Evolutionary conservation across 495 filamentous ascomycete genomes (phyloP).

Genomic region (Lichenothelia convexa): DNA sequence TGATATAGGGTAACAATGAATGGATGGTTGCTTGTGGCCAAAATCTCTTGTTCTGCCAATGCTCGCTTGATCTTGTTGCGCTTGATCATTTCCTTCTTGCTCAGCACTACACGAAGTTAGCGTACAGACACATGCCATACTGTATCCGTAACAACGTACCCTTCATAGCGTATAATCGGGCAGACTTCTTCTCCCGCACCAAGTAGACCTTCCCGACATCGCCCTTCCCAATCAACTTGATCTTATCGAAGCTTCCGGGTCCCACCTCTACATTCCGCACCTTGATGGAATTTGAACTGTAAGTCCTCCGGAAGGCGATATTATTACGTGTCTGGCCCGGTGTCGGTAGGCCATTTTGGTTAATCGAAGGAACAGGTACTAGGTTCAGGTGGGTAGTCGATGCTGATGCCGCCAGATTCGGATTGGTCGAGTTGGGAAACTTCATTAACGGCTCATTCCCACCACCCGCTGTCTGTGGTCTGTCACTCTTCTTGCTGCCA

Average conservation of each 20-base stretch:
- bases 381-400: constrained; percentile 20
- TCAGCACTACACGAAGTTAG: constrained; percentile 48
- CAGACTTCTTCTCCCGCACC: constrained; percentile 93
- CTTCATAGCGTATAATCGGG: constrained; percentile 94
- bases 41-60: constrained; percentile 90
- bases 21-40: constrained; percentile 95
- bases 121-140: constrained; percentile 9
- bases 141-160: constrained; percentile 33
- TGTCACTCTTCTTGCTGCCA: constrained; percentile 40
- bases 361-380: constrained; percentile 29
- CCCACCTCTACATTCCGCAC: constrained; percentile 93
- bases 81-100: constrained; percentile 99
- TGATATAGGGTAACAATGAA: constrained; percentile 98
- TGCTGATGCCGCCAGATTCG: constrained; percentile 39
- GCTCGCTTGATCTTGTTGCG: constrained; percentile 99
- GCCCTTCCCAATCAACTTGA: constrained; percentile 95
- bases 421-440: constrained; percentile 31
- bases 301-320: constrained; percentile 75
- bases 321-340: constrained; percentile 37
- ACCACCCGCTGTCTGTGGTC: constrained; percentile 54
- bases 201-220: constrained; percentile 98
- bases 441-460: constrained; percentile 57
- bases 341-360: constrained; percentile 26
- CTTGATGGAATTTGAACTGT: constrained; percentile 98
- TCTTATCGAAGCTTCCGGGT: constrained; percentile 94